A percentile compares a stretch with the other conserved stretches of the same genome.
These are phyloP conservation scores for Calonectria henricotiae DNA, from an alignment of 2,329 filamentous ascomycete species.

Conservation along the genomic window DNA sequence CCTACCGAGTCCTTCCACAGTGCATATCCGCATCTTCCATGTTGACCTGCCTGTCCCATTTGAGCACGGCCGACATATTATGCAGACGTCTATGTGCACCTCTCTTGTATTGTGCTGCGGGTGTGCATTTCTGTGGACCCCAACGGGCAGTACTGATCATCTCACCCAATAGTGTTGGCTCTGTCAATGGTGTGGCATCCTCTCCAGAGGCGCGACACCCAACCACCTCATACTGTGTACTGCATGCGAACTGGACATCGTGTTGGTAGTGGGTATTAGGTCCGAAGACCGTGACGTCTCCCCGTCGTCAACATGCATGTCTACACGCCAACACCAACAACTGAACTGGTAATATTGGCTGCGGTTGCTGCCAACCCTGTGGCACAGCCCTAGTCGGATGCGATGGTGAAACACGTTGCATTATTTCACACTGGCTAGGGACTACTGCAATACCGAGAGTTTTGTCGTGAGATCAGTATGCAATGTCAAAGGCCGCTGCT, in stretches of 20 bases:
- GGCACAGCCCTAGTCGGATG: slow-evolving; percentile 27
- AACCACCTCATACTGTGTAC: slow-evolving; percentile 24
- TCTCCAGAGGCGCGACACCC: slow-evolving; percentile 20
- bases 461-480: slow-evolving; percentile 6
- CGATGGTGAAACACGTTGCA: slow-evolving; percentile 31
- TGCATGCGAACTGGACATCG: slow-evolving; percentile 32
- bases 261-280: slow-evolving; percentile 24
- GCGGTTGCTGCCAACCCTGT: slow-evolving; percentile 11
- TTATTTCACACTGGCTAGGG: slow-evolving; percentile 24
- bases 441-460: slow-evolving; percentile 20
- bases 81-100: slow-evolving; percentile 26
- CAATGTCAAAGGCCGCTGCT: not conserved
- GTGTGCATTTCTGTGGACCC: slow-evolving; percentile 36
- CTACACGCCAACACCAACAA: slow-evolving; percentile 9
- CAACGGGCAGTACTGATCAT: not conserved
- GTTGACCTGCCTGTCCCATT: slow-evolving; percentile 25
- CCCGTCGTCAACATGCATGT: slow-evolving; percentile 20
- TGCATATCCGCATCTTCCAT: slow-evolving; percentile 36
- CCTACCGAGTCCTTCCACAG: slow-evolving; percentile 51
- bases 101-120: slow-evolving; percentile 33
- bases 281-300: slow-evolving; percentile 11
- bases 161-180: slow-evolving; percentile 15
- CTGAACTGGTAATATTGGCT: slow-evolving; percentile 17
- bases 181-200: slow-evolving; percentile 4
- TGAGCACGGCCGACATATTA: slow-evolving; percentile 18